Evolutionary conservation across 1,284 basidiomycete species (phyloP).

Genomic region (Apiotrichum montevideense): DNA sequence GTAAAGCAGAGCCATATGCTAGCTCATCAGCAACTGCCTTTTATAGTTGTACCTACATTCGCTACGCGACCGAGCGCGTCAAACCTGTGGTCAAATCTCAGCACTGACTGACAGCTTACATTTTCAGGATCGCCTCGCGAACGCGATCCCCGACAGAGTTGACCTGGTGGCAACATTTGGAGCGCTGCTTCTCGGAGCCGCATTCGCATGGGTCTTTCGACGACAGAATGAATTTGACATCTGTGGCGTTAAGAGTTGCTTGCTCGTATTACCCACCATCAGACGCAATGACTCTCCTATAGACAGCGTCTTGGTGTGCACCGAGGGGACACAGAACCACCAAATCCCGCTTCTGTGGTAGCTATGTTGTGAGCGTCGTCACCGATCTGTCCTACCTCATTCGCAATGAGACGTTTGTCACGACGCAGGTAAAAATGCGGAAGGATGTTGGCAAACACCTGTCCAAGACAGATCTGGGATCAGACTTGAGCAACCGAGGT

Average conservation of each 20-base stretch:
- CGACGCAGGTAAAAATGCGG: constrained; percentile 50
- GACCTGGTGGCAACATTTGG: constrained; percentile 20
- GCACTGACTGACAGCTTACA: constrained; percentile 19
- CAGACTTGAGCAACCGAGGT: constrained; percentile 2
- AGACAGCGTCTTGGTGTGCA: constrained; percentile 43
- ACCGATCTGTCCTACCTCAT: constrained; percentile 28
- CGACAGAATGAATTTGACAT: constrained; percentile 45
- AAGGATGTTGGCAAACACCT: constrained; percentile 42
- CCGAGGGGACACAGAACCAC: constrained; percentile 51
- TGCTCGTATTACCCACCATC: constrained; percentile 17
- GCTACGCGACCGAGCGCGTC: constrained; percentile 37
- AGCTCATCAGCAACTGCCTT: not conserved
- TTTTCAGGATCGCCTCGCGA: constrained; percentile 27
- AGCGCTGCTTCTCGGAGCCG: constrained; percentile 22
- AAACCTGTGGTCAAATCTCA: constrained; percentile 34
- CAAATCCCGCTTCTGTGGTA: constrained; percentile 50
- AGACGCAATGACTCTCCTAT: constrained; percentile 44
- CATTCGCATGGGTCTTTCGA: constrained; percentile 48
- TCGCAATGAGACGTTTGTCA: constrained; percentile 48
- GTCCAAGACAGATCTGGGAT: constrained; percentile 5
- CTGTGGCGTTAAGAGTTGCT: constrained; percentile 9
- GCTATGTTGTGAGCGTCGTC: constrained; percentile 23
- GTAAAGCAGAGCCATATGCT: constrained; percentile 44
- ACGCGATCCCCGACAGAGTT: constrained; percentile 28
- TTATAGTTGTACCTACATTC: constrained; percentile 28